A percentile compares a stretch with the other conserved stretches of the same genome.
phyloP scores from a whole-genome alignment of 2,329 filamentous ascomycete species.

The Pezicula carpinea region DNA sequence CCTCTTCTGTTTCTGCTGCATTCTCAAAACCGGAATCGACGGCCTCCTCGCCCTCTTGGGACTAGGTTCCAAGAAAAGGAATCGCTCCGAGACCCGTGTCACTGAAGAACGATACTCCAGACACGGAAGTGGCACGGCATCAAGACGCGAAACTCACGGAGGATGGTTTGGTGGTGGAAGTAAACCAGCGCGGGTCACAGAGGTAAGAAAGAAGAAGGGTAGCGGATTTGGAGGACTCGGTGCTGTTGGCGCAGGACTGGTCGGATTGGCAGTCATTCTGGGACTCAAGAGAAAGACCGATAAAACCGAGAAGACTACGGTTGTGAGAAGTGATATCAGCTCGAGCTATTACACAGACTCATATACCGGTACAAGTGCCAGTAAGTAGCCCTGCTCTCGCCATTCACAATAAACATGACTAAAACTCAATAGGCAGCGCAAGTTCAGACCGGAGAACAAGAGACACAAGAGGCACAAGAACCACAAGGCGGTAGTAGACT shows the following conservation, averaged over 20 bases:
- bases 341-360: slow-evolving; percentile 28
- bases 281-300: slow-evolving; percentile 27
- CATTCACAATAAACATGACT: slow-evolving; percentile 6
- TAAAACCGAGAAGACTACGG: slow-evolving; percentile 14
- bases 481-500: no score
- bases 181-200: slow-evolving; percentile 38
- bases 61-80: slow-evolving; percentile 45
- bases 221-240: slow-evolving; percentile 49
- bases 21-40: slow-evolving; percentile 57
- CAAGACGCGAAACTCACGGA: slow-evolving; percentile 30
- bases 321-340: slow-evolving; percentile 19
- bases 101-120: slow-evolving; percentile 58
- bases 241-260: slow-evolving; percentile 30
- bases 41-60: slow-evolving; percentile 57
- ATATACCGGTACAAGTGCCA: slow-evolving; percentile 27
- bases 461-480: slow-evolving; percentile 12
- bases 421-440: slow-evolving; percentile 20
- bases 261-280: slow-evolving; percentile 24
- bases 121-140: slow-evolving; percentile 36
- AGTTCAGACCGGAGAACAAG: slow-evolving; percentile 27
- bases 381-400: slow-evolving; percentile 19
- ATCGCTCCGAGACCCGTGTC: slow-evolving; percentile 50
- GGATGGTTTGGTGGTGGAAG: slow-evolving; percentile 53
- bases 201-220: slow-evolving; percentile 45
- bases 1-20: slow-evolving; percentile 72